Evolutionary conservation across 371 early-diverging fungal genomes (phyloP), one percentile per base, ranked within the genome.

Genomic region (Mucor sp.): DNA sequence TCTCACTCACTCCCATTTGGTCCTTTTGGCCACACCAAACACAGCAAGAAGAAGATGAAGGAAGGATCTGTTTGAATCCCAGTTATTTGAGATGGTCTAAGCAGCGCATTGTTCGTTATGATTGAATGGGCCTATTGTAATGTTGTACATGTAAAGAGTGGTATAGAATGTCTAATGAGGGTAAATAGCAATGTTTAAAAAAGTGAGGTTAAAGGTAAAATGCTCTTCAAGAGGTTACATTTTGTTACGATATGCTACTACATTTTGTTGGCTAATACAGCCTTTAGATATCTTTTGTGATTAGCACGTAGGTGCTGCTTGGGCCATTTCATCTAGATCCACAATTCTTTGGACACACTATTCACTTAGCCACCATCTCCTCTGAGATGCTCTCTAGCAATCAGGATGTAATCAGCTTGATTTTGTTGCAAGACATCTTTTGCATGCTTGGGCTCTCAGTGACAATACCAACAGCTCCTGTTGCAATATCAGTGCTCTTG

Each of bases 391-490:
- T 87, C 87, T 25, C 96, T 86, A 8, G 85, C 97, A 25, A 91
- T 70, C 1, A 91, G 81, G 0, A 95, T 77, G 11, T 89, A 55
- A 74, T 96, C 96, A 0, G 94, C 94, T 57, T 85, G 71, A 4
- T 81, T 87, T 0, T 75, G 65, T 35, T 85, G 69, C 21, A 97
- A 56, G 33, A 96, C 83, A 0, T 83, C 75, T 27, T 93, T 87
- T 0, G 93, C 94, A 47, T 92, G 88, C n/a, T 78, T 58, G 23
- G 87, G 83, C 9, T 83, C 81, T 83, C 81, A 0, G 83, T 84
- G 59, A 96, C 93, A 0, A 85, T 67, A 0, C 97, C 97, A 1
- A 95, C 95, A 1, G 94, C 87, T 0, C 83, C 89, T 6, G 90
- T 85, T 0, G 76, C 39, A 19, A 94, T 68, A 9, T 74, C 87